Base-by-base conservation (phyloP, 768 basidiomycete genomes). In the Dentipellis fragilis region DNA sequence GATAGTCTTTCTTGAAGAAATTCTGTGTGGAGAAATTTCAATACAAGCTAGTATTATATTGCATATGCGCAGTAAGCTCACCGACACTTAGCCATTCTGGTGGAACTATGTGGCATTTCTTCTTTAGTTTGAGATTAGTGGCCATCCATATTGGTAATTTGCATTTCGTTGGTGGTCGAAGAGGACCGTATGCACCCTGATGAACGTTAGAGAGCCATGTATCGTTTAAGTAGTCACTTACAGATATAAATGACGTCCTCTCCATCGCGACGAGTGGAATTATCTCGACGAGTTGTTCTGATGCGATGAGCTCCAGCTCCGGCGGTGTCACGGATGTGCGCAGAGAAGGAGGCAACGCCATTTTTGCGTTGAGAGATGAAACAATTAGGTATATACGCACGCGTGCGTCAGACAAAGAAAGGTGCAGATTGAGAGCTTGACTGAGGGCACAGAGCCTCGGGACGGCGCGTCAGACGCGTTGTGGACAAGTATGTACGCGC, bases 91-190 rank as follows among this genome's bases (percentile, higher is more conserved):
- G 74, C 96, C 96, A 99, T 34, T 79, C 76, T 3, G 96, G 96
- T 1, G 92, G 78, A 12, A 97, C 77, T 51, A 99, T 92, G 62
- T 90, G 84, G 59, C 95, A 97, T 70, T 93, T 94, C 68, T 89
- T 88, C 76, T 97, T 96, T 65, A 85, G 67, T 72, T 99, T 99
- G 51, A 98, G 74, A 65, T 95, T 92, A 2, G 89, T 73, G 0
- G 95, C 96, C 75, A 99, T 85, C 96, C 96, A 99, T 3, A 98
- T 73, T 1, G 96, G 96, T n/a, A 98, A 82, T 61, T 79, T 79
- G 38, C 85, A 78, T 68, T 88, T 87, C 56, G 81, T 79, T 5
- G 95, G 95, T 1, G 96, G 94, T 6, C 85, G 77, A 53, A 99
- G 80, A 17, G 96, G 95, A 2, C 96, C 96, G 63, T 92, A 96